Percentiles rank a stretch among this genome's conserved stretches.
Conservation (phyloP, 2,329 filamentous ascomycete species). For the Chalaropsis thielavioides region DNA sequence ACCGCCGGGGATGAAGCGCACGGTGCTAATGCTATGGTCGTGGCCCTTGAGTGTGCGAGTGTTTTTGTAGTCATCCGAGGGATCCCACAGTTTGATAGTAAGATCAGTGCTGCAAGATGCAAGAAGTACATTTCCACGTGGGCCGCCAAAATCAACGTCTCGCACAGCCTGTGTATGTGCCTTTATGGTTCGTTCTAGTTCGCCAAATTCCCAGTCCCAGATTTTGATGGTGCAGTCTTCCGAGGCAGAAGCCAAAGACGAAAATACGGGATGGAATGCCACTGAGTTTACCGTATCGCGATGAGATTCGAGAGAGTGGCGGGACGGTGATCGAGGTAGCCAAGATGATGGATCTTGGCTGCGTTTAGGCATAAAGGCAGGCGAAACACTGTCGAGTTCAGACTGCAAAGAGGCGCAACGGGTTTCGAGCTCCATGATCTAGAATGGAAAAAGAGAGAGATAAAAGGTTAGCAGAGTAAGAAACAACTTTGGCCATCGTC, state of each 20-base stretch:
- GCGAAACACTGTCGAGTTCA: constrained; percentile 74
- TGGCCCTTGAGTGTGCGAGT: constrained; percentile 82
- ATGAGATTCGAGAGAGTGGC: constrained; percentile 73
- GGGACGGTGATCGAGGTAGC: constrained; percentile 70
- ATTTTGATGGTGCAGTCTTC: constrained; percentile 93
- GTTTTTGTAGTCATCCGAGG: constrained; percentile 85
- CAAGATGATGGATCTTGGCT: constrained; percentile 76
- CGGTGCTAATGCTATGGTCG: constrained; percentile 78
- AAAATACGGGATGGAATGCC: constrained; percentile 85
- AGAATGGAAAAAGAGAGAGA: constrained; percentile 4
- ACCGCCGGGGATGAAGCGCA: constrained; percentile 76
- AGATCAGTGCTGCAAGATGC: constrained; percentile 72
- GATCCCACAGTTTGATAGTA: constrained; percentile 92
- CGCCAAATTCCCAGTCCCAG: constrained; percentile 92
- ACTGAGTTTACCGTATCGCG: constrained; percentile 70
- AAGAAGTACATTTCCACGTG: constrained; percentile 56
- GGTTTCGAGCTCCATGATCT: constrained; percentile 90
- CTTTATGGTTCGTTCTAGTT: constrained; percentile 79
- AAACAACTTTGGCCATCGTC: neutral
- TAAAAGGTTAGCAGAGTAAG: constrained; percentile 3
- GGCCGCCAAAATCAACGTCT: constrained; percentile 82
- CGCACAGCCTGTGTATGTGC: constrained; percentile 80
- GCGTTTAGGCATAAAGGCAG: constrained; percentile 55
- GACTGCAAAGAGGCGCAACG: constrained; percentile 57
- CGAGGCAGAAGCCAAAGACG: constrained; percentile 75